Percentiles rank a stretch among this genome's conserved stretches.
These are phyloP conservation scores for Candida glaebosa DNA, from an alignment of 805 yeast genomes.

Conservation along the genomic window DNA sequence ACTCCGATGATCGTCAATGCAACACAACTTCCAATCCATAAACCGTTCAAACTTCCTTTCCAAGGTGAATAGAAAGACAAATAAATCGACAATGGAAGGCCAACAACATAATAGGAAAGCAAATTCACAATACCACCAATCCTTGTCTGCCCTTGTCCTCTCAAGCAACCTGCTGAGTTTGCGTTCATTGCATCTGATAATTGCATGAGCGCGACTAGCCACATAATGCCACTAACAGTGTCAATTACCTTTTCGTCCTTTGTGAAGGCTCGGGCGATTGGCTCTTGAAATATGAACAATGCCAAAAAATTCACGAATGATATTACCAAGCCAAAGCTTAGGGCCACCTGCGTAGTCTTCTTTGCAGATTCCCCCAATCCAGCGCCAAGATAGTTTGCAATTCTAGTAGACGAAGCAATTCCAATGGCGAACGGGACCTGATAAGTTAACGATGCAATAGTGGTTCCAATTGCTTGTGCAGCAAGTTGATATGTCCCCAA, in stretches of 20 bases:
- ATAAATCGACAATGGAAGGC: slow-evolving; percentile 57
- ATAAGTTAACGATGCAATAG: slow-evolving; percentile 53
- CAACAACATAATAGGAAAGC: slow-evolving; percentile 56
- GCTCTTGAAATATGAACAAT: slow-evolving; percentile 27
- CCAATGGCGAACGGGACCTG: slow-evolving; percentile 59
- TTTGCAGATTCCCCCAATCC: slow-evolving; percentile 35
- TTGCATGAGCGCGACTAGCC: slow-evolving; percentile 67
- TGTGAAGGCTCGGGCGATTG: slow-evolving; percentile 50
- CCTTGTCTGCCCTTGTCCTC: slow-evolving; percentile 75
- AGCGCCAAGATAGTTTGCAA: slow-evolving; percentile 55
- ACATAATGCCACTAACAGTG: slow-evolving; percentile 50
- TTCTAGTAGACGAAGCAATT: slow-evolving; percentile 55
- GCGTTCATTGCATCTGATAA: slow-evolving; percentile 67
- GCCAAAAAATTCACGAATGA: slow-evolving; percentile 30
- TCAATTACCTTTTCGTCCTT: slow-evolving; percentile 54
- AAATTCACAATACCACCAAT: slow-evolving; percentile 60
- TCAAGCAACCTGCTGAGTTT: slow-evolving; percentile 68
- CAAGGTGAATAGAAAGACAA: slow-evolving; percentile 48
- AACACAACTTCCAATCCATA: slow-evolving; percentile 59
- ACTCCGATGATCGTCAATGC: slow-evolving; percentile 50
- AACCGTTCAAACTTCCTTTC: slow-evolving; percentile 51
- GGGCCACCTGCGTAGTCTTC: slow-evolving; percentile 33
- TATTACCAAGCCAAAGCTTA: slow-evolving; percentile 33
- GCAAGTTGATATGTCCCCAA: slow-evolving; percentile 53
- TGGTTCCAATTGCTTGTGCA: slow-evolving; percentile 42